phyloP scores from a whole-genome alignment of 2,329 filamentous ascomycete genomes.

The Dactylellina sp. region DNA sequence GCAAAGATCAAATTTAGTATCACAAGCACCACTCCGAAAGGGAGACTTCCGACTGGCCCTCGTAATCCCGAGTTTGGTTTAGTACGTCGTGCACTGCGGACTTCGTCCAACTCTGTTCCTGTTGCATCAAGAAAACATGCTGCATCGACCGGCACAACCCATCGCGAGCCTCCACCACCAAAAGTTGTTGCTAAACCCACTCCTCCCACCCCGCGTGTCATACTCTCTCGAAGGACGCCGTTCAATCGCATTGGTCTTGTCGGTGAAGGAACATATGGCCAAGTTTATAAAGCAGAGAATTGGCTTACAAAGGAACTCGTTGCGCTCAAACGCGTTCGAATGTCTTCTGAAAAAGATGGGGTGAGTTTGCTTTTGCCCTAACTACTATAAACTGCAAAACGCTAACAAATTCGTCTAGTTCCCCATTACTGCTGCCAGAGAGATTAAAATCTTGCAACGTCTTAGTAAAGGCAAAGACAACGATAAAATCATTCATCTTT shows the following conservation, averaged over 20 bases:
- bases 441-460: constrained; percentile 91
- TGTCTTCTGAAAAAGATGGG: constrained; percentile 91
- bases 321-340: constrained; percentile 88
- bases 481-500: constrained; percentile 80
- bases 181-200: constrained; percentile 21
- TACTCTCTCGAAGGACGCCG: constrained; percentile 52
- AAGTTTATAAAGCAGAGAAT: constrained; percentile 92
- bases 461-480: constrained; percentile 72
- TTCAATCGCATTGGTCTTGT: constrained; percentile 60
- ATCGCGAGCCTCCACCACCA: constrained; percentile 8
- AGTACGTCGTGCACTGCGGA: constrained; percentile 34
- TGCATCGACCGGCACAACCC: constrained; percentile 5
- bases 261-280: constrained; percentile 73
- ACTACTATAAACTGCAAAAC: constrained; percentile 58
- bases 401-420: constrained; percentile 66
- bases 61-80: constrained; percentile 46
- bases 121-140: constrained; percentile 39
- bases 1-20: constrained; percentile 51
- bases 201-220: constrained; percentile 36
- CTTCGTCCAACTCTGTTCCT: constrained; percentile 49
- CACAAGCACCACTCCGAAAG: constrained; percentile 21
- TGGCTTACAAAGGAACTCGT: constrained; percentile 88
- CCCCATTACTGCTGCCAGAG: constrained; percentile 87
- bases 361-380: constrained; percentile 43
- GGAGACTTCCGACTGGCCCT: constrained; percentile 42